Evolutionary conservation across 2,329 filamentous ascomycete genomes (phyloP).

Genomic region (Tympanopsis confertula): DNA sequence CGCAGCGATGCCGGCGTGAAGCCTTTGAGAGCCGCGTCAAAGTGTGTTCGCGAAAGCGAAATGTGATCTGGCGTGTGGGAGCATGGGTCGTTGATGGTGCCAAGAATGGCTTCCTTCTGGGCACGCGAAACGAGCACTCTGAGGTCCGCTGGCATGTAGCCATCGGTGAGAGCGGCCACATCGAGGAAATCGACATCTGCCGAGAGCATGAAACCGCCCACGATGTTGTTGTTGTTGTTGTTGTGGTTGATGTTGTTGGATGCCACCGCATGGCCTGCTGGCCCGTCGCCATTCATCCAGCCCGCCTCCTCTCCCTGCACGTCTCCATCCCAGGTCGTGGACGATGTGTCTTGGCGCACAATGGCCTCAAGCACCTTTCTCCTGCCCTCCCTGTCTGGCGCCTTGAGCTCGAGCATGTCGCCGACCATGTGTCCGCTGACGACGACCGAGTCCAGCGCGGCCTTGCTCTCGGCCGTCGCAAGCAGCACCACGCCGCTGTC

Average conservation of each 20-base stretch:
- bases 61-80: slow-evolving; percentile 29
- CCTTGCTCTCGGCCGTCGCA: slow-evolving; percentile 85
- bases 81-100: slow-evolving; percentile 52
- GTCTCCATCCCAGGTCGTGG: slow-evolving; percentile 21
- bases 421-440: slow-evolving; percentile 84
- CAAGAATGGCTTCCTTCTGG: slow-evolving; percentile 83
- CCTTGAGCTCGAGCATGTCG: slow-evolving; percentile 80
- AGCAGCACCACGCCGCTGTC: slow-evolving; percentile 76
- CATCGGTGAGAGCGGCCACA: slow-evolving; percentile 84
- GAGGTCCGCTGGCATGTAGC: slow-evolving; percentile 94
- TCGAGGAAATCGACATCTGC: slow-evolving; percentile 79
- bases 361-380: slow-evolving; percentile 75
- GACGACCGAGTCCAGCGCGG: slow-evolving; percentile 79
- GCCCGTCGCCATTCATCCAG: slow-evolving; percentile 16
- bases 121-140: slow-evolving; percentile 76
- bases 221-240: slow-evolving; percentile 17
- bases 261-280: slow-evolving; percentile 19
- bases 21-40: slow-evolving; percentile 74
- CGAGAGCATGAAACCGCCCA: slow-evolving; percentile 61
- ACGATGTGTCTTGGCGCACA: slow-evolving; percentile 40
- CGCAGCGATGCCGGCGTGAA: slow-evolving; percentile 92
- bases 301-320: slow-evolving; percentile 17
- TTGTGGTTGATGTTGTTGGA: slow-evolving; percentile 15
- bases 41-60: slow-evolving; percentile 67
- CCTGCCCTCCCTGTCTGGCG: slow-evolving; percentile 83